Evolutionary conservation across 495 filamentous ascomycete genomes (phyloP), one percentile per base, ranked within the genome.

Genomic region (Lasiosphaeria miniovina): DNA sequence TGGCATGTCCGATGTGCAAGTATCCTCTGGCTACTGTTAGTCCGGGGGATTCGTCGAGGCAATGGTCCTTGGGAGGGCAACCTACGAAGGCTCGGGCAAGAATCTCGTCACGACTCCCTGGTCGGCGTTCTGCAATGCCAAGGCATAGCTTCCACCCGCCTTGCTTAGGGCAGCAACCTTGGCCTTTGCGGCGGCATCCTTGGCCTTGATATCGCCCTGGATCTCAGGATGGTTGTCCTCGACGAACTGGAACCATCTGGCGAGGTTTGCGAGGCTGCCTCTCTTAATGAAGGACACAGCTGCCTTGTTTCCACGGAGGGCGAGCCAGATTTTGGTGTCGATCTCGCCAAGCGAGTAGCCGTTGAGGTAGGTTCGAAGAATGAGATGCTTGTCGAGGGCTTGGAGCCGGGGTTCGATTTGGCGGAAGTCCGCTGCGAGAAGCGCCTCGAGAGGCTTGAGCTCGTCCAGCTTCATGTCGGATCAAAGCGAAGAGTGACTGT

Each of bases 101-200:
- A 98, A 98, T 61, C 95, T 80, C 32, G 91, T 94, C 34, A 98
- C 90, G 34, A 98, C 93, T 7, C 94, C 94, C 70, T 94, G 89
- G 36, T 90, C 90, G n/a, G 85, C 87, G 67, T 95, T 88, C 58
- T 88, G 86, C 17, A 98, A 82, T 3, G 88, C 89, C 71, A 98
- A 90, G 66, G 94, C 91, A 75, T 95, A 98, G 77, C 81, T 95
- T 33, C 82, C 91, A 58, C 91, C 91, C 58, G 90, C 89, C 74
- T 91, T 91, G 63, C 85, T 90, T 66, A 84, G 85, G 36, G 86
- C 87, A 34, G 82, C 80, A 66, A 87, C 87, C 78, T 89, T 91
- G 45, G 84, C 84, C 61, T 81, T 88, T 55, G 89, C 80, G 36
- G 76, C 77, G 46, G 87, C 84, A 50, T 90, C 79, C 63, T 77